phyloP scores from a whole-genome alignment of 2,329 filamentous ascomycete species.

The Aspergillus arachidicola region DNA sequence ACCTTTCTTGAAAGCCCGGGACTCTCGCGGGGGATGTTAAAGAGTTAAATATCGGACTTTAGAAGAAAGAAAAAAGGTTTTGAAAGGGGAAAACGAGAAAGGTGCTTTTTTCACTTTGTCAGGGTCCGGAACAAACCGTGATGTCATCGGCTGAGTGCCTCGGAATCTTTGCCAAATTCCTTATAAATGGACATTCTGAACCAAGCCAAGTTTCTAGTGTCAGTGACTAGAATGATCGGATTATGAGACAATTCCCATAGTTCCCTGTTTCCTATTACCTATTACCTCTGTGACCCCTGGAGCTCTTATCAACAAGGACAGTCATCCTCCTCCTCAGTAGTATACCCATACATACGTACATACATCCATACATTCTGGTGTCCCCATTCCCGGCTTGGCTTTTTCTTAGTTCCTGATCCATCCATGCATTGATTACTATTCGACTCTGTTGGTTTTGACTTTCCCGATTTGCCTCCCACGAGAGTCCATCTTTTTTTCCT shows the following conservation, averaged over 20 bases:
- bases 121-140: neutral
- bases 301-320: no score
- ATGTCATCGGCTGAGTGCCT: neutral
- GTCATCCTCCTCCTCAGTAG: no score
- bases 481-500: neutral
- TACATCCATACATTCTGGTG: neutral
- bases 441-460: neutral
- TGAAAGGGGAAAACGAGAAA: neutral
- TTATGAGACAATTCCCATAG: neutral
- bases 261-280: neutral
- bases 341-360: no score
- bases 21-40: neutral
- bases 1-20: neutral
- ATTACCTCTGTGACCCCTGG: no score
- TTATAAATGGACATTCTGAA: neutral
- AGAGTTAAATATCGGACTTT: no score
- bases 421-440: neutral
- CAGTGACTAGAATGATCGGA: neutral
- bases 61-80: neutral
- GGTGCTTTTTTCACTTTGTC: neutral
- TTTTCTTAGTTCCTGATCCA: neutral
- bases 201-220: neutral
- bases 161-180: neutral
- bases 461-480: conserved; percentile 1
- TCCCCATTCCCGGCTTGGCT: conserved; percentile 1